phyloP scores from a whole-genome alignment of 1,284 basidiomycete genomes.

The Lentinus polychrous region DNA sequence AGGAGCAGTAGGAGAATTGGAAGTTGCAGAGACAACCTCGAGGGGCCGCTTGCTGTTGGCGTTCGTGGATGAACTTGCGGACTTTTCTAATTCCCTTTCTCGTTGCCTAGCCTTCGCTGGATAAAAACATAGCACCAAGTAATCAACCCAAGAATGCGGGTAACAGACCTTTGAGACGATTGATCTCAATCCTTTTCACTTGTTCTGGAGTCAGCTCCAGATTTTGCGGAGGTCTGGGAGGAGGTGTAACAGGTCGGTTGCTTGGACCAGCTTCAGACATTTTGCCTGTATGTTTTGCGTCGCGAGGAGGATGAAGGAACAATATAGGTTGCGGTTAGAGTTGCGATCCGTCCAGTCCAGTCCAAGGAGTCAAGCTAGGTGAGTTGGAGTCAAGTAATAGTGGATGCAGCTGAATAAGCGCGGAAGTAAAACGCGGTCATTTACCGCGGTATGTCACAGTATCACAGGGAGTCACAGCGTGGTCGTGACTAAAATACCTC shows the following conservation, averaged over 20 bases:
- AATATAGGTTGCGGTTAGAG: neutral
- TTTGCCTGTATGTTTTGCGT: too few relatives aligned
- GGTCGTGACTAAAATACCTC: too few relatives aligned
- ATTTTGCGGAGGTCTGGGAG: constrained; percentile 16
- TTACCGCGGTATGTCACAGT: neutral
- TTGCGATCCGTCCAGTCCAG: too few relatives aligned
- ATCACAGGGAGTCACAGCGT: too few relatives aligned
- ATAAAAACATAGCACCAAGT: constrained; percentile 30
- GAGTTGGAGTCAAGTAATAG: too few relatives aligned
- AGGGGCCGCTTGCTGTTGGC: constrained; percentile 28
- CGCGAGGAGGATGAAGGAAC: too few relatives aligned
- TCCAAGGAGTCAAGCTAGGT: too few relatives aligned
- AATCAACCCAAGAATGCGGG: too few relatives aligned
- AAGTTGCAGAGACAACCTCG: constrained; percentile 37
- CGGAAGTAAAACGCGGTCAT: too few relatives aligned
- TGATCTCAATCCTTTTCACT: constrained; percentile 34
- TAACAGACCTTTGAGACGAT: constrained; percentile 31
- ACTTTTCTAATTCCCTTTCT: constrained; percentile 39
- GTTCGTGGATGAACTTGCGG: constrained; percentile 36
- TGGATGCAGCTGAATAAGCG: neutral
- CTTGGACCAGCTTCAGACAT: constrained; percentile 19
- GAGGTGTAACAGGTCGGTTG: constrained; percentile 20
- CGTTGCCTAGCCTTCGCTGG: constrained; percentile 29
- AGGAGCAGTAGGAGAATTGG: constrained; percentile 53
- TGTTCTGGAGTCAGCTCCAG: constrained; percentile 31